Conservation (phyloP, 129 eudicot species). For the Heracleum sosnowskyi region DNA sequence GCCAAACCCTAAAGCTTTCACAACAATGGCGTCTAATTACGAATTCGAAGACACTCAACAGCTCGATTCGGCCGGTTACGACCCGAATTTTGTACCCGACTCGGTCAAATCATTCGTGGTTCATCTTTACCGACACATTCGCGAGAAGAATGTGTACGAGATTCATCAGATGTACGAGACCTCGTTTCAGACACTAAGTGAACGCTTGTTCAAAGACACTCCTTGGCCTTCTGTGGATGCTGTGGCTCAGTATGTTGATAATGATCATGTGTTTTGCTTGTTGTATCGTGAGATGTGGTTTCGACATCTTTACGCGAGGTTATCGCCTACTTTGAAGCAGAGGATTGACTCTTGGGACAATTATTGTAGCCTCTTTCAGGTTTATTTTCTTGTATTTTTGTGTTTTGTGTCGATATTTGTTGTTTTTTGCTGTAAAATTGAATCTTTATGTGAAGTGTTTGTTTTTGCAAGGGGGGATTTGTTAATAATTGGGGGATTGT, state of each 20-base stretch:
- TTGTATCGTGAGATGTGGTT: slow-evolving; percentile 98
- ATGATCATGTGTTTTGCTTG: slow-evolving; percentile 80
- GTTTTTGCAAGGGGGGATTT: no score
- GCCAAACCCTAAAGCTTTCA: slow-evolving; percentile 29
- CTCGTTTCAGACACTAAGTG: slow-evolving; percentile 74
- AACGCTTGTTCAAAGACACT: slow-evolving; percentile 71
- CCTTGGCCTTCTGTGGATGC: slow-evolving; percentile 98
- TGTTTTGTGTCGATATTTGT: background rate
- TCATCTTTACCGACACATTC: slow-evolving; percentile 79
- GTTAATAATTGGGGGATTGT: background rate
- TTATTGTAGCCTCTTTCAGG: slow-evolving; percentile 88
- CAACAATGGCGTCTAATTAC: slow-evolving; percentile 54
- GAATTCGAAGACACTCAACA: slow-evolving; percentile 49
- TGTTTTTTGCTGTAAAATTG: background rate
- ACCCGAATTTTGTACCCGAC: slow-evolving; percentile 83
- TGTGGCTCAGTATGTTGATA: slow-evolving; percentile 72
- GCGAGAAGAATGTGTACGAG: slow-evolving; percentile 94
- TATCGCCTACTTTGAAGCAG: slow-evolving; percentile 61
- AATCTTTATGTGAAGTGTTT: background rate
- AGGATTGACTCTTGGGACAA: slow-evolving; percentile 91
- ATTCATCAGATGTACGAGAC: slow-evolving; percentile 97
- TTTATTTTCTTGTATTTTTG: background rate
- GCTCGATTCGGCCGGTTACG: slow-evolving; percentile 36
- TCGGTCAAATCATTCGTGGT: slow-evolving; percentile 86
- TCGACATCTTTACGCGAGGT: slow-evolving; percentile 70